A percentile compares a stretch with the other conserved stretches of the same genome.
These are phyloP conservation scores for Pelargonium myrrhifolium DNA, from an alignment of 441 rosid species.

Conservation along the genomic window DNA sequence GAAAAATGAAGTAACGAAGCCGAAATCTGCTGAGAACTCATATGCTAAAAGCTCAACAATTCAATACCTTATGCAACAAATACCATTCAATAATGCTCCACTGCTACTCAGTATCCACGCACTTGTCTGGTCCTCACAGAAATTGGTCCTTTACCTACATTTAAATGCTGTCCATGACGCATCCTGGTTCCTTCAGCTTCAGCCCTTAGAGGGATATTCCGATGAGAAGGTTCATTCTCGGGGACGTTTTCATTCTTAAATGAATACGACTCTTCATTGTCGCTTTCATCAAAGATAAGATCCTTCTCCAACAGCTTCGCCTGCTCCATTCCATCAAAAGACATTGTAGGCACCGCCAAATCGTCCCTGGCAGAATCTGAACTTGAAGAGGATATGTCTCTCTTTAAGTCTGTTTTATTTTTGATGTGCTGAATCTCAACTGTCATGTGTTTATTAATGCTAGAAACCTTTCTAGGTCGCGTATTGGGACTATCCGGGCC, in stretches of 20 bases:
- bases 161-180: slow-evolving; percentile 9
- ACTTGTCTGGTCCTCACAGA: slow-evolving; percentile 54
- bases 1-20: too few relatives aligned
- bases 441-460: slow-evolving; percentile 10
- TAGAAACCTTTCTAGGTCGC: slow-evolving; percentile 17
- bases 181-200: slow-evolving; percentile 22
- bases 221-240: neutral
- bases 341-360: slow-evolving; percentile 25
- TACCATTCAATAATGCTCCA: too few relatives aligned
- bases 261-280: slow-evolving; percentile 26
- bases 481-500: slow-evolving; percentile 21
- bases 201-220: slow-evolving; percentile 27
- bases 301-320: slow-evolving; percentile 52
- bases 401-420: slow-evolving; percentile 26
- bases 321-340: slow-evolving; percentile 35
- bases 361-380: slow-evolving; percentile 34
- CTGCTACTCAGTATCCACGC: slow-evolving; percentile 37
- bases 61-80: too few relatives aligned
- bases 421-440: slow-evolving; percentile 19
- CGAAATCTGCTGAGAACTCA: too few relatives aligned
- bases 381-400: slow-evolving; percentile 27
- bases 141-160: slow-evolving; percentile 35
- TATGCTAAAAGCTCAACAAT: too few relatives aligned
- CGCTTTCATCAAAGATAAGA: slow-evolving; percentile 45
- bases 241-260: slow-evolving; percentile 1